Percentiles rank a stretch among this genome's conserved stretches.
Conservation (phyloP, 805 yeast species). For the Kodamaea fukazawae region DNA sequence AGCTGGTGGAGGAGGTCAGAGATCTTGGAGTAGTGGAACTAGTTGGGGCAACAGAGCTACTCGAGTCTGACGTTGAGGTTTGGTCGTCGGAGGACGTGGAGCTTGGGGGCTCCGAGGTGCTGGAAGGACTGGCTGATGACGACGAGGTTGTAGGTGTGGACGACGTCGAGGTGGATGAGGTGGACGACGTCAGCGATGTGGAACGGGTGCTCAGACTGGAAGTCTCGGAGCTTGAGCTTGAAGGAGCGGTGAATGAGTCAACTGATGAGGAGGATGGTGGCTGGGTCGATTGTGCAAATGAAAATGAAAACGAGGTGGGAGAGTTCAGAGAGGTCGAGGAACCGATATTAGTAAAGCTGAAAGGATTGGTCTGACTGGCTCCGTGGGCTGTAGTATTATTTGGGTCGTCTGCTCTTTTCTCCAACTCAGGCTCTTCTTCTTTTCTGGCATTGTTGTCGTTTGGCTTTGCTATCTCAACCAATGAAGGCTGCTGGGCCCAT, state of each 20-base stretch:
- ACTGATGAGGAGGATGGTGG: too few species aligned
- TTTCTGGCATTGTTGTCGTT: too few species aligned
- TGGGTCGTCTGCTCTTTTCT: constrained; percentile 8
- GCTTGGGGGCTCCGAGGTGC: constrained; percentile 5
- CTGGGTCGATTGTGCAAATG: too few species aligned
- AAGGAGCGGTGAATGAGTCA: not conserved
- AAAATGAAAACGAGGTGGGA: constrained; percentile 1
- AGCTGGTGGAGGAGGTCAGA: not conserved
- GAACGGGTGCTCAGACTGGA: not conserved
- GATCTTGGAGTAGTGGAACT: constrained; percentile 2
- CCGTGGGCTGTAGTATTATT: constrained; percentile 25
- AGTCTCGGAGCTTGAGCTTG: not conserved
- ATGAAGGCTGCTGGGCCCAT: not conserved
- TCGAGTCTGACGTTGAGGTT: not conserved
- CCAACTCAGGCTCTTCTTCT: not conserved
- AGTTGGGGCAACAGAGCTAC: constrained; percentile 1
- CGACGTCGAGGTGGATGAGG: not conserved
- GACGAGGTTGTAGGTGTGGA: constrained; percentile 1
- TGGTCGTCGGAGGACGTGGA: not conserved
- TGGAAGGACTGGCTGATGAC: not conserved
- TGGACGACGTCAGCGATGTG: not conserved
- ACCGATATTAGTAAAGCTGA: constrained; percentile 2
- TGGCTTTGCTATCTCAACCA: too few species aligned
- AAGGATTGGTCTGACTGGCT: constrained; percentile 5
- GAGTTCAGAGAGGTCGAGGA: constrained; percentile 1